These are phyloP conservation scores for Ensete glaucum DNA, from an alignment of 176 grass and related monocot species.

Conservation along the genomic window DNA sequence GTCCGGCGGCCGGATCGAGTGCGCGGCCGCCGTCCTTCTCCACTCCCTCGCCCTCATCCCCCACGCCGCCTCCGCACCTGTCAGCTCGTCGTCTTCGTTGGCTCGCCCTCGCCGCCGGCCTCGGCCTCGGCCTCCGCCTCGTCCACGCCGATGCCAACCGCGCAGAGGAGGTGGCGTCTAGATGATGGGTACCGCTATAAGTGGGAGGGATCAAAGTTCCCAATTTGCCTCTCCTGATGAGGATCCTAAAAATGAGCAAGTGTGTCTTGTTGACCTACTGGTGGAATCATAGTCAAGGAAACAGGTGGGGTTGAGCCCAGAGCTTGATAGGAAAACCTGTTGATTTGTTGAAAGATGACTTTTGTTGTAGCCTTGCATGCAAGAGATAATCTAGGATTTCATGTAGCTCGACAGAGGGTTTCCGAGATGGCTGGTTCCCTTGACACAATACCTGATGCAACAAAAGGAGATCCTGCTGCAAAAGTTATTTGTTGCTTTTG, in stretches of 20 bases:
- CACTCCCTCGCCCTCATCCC: too few relatives aligned
- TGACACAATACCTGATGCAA: constrained; percentile 66
- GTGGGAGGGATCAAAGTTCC: constrained; percentile 76
- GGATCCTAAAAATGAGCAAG: constrained; percentile 64
- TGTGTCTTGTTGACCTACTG: constrained; percentile 49
- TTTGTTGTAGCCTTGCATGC: constrained; percentile 65
- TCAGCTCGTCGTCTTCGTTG: too few relatives aligned
- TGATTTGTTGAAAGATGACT: constrained; percentile 74
- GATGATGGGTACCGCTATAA: constrained; percentile 36
- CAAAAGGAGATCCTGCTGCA: constrained; percentile 77
- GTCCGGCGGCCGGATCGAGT: too few relatives aligned
- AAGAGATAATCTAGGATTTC: constrained; percentile 58
- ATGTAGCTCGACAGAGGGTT: constrained; percentile 63
- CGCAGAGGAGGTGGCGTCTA: too few relatives aligned
- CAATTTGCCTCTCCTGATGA: constrained; percentile 81
- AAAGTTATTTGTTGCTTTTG: constrained; percentile 75
- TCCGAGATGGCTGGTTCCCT: constrained; percentile 72
- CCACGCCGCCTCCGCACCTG: too few relatives aligned
- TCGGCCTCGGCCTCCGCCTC: too few relatives aligned
- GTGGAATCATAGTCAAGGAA: constrained; percentile 65
- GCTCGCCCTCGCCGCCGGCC: too few relatives aligned
- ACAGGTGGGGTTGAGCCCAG: constrained; percentile 5
- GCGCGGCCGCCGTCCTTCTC: too few relatives aligned
- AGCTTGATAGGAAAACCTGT: constrained; percentile 33
- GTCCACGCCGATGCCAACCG: too few relatives aligned